Base-by-base conservation (phyloP, 495 filamentous ascomycete species). In the Corynascus novoguineensis region DNA sequence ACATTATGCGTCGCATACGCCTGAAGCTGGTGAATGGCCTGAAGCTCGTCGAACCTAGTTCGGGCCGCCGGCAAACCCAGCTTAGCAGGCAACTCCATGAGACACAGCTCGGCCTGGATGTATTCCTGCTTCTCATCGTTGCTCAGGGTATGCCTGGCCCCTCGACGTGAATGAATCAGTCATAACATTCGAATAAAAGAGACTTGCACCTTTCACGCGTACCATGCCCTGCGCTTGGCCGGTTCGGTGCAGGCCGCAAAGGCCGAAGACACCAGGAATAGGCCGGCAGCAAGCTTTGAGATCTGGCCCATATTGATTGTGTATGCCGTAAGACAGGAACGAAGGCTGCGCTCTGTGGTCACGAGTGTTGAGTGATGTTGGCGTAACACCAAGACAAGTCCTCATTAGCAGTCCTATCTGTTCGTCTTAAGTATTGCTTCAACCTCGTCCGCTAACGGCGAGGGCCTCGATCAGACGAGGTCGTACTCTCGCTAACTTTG, bases 31-130 rank as follows among this genome's bases (percentile, higher is more conserved):
- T 65, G 63, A 17, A 58, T 54, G 7, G 57, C 41, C 22, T 62
- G 60, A 14, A 65, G 25, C 45, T 65, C 63, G 21, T 65, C 63
- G 21, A 57, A 62, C 37, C 57, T 42, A 10, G 51, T 62, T 45
- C 44, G 54, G 9, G 63, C 46, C 11, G 50, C 58, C 5, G 46
- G 51, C 7, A 65, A 45, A 9, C 57, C 63, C 0, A 65, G 63
- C 1, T 29, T 58, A 5, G 59, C 59, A 2, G 63, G 59, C 32
- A 21, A 17, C 21, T 48, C 31, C 63, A 65, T 62, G 0, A 65
- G 40, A 24, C 63, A 65, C 1, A 62, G 55, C 34, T 65, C 63
- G 17, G 63, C 63, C 6, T 60, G 19, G 48, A 62, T 53, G 45
- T 65, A 65, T 2, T 50, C 59, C 12, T 24, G 38, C 49, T 65